Evolutionary conservation across 345 rosid genomes (phyloP).

Genomic region (Eucalyptus guilfoylei): DNA sequence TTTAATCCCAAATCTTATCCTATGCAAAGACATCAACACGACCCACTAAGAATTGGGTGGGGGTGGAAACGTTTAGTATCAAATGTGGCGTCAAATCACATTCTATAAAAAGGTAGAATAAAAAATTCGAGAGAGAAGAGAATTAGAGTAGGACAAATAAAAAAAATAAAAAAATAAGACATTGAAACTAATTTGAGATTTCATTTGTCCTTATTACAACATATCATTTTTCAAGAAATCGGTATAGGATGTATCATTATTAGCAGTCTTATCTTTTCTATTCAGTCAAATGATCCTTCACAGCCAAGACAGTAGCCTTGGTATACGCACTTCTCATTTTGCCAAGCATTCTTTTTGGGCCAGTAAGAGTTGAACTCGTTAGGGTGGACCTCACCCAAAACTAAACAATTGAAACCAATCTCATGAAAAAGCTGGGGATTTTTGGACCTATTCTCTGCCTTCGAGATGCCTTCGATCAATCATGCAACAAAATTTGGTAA

Average conservation of each 20-base stretch:
- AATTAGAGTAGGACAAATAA: background rate
- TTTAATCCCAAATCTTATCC: background rate
- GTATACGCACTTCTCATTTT: background rate
- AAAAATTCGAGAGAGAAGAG: background rate
- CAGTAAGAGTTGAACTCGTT: background rate
- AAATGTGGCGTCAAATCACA: no score
- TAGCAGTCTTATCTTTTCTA: background rate
- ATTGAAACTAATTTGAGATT: background rate
- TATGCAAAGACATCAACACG: background rate
- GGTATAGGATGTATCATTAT: background rate
- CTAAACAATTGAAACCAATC: background rate
- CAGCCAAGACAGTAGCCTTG: background rate
- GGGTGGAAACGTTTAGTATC: background rate
- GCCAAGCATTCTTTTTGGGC: background rate
- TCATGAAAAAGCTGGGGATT: background rate
- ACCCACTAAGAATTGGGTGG: background rate
- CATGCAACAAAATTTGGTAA: background rate
- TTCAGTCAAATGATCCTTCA: background rate
- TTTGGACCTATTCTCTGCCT: background rate
- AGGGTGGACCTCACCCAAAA: background rate
- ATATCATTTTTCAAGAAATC: background rate
- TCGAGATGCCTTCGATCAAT: background rate
- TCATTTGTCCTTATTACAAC: background rate
- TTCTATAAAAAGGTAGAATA: background rate
- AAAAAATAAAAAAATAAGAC: background rate